Conservation (phyloP, 306 rosid genomes). For the Carpinus viminea region DNA sequence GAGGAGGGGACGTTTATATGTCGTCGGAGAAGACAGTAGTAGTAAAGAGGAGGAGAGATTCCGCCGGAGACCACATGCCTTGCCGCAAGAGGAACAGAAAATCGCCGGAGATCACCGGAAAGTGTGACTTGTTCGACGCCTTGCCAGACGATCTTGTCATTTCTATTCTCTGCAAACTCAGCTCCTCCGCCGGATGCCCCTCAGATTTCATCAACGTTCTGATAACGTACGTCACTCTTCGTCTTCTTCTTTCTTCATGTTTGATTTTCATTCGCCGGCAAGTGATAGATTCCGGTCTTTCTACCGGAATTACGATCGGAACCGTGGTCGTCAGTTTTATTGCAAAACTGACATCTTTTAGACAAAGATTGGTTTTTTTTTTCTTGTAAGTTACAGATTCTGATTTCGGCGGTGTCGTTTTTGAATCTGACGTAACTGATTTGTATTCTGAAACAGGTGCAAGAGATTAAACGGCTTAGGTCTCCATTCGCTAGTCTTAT, state of each 20-base stretch:
- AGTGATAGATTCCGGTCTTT: background rate
- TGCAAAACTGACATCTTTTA: background rate
- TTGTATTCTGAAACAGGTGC: slow-evolving; percentile 54
- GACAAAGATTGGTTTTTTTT: background rate
- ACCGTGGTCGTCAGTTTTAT: background rate
- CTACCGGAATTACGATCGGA: background rate
- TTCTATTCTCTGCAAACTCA: slow-evolving; percentile 61
- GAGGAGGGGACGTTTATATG: slow-evolving; percentile 5
- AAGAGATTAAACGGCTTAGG: slow-evolving; percentile 66
- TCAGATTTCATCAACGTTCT: slow-evolving; percentile 67
- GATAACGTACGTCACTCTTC: slow-evolving; percentile 52
- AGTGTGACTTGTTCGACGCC: slow-evolving; percentile 52
- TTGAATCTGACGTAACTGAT: slow-evolving; percentile 18
- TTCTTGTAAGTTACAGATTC: background rate
- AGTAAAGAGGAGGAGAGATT: slow-evolving; percentile 47
- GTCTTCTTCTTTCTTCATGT: background rate
- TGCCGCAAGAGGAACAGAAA: slow-evolving; percentile 46
- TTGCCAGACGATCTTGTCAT: slow-evolving; percentile 80
- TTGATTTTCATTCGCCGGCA: background rate
- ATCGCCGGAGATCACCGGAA: slow-evolving; percentile 23
- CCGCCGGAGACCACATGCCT: slow-evolving; percentile 15
- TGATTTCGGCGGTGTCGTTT: background rate
- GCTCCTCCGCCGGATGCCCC: slow-evolving; percentile 50
- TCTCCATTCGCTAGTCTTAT: slow-evolving; percentile 50
- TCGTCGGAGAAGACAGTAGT: slow-evolving; percentile 19